phyloP scores from a whole-genome alignment of 2,329 filamentous ascomycete species.

The Macrophomina pseudophaseolina region DNA sequence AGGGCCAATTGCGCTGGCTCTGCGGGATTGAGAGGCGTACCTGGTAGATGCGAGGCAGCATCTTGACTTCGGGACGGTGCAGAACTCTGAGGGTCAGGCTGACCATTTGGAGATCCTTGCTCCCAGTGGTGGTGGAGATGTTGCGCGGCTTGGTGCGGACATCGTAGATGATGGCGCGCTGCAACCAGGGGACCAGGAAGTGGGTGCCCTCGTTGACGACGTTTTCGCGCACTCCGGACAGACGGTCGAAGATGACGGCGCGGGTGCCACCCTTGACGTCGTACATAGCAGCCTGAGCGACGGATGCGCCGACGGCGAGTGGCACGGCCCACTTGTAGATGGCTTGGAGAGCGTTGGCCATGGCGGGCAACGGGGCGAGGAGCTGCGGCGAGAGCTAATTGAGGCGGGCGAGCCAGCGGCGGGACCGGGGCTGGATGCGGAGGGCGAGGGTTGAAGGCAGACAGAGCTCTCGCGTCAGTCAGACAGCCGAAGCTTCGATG shows the following conservation, averaged over 20 bases:
- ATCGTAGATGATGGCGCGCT: slow-evolving; percentile 93
- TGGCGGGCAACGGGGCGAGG: not conserved
- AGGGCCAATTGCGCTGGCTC: not conserved
- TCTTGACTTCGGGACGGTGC: slow-evolving; percentile 90
- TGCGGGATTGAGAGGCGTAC: slow-evolving; percentile 55
- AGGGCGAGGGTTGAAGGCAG: not conserved
- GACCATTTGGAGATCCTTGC: slow-evolving; percentile 99
- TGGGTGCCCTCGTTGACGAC: slow-evolving; percentile 97
- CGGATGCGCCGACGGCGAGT: slow-evolving; percentile 67
- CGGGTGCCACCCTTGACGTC: slow-evolving; percentile 94
- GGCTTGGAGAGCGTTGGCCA: slow-evolving; percentile 44
- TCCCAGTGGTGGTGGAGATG: slow-evolving; percentile 95
- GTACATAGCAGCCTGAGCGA: slow-evolving; percentile 84
- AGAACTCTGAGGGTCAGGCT: slow-evolving; percentile 95
- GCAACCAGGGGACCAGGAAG: slow-evolving; percentile 94
- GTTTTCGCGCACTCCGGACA: slow-evolving; percentile 88
- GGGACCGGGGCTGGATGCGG: not conserved
- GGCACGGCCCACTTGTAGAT: slow-evolving; percentile 77
- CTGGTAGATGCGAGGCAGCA: slow-evolving; percentile 97
- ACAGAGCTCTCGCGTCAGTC: slow-evolving; percentile 12
- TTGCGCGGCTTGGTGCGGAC: slow-evolving; percentile 97
- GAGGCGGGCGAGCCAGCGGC: not conserved
- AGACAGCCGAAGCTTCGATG: slow-evolving; percentile 14
- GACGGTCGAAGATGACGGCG: slow-evolving; percentile 96
- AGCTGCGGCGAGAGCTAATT: slow-evolving; percentile 2